phyloP scores from a whole-genome alignment of 257 asterid species.

The Penstemon barbatus region DNA sequence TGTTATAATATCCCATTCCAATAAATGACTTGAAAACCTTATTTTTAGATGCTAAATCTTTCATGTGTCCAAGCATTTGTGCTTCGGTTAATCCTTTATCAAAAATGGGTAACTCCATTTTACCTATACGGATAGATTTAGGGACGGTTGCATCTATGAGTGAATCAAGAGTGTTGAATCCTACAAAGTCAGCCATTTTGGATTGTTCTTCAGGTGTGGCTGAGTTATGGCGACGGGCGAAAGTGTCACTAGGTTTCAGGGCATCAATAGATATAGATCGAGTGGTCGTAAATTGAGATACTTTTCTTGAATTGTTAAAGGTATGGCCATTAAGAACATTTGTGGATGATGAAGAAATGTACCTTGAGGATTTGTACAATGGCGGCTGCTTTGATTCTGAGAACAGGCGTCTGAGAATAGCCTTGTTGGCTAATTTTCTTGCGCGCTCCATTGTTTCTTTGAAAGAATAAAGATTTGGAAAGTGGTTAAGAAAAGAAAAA shows the following conservation, averaged over 20 bases:
- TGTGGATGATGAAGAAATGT: conserved; percentile 65
- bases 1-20: conserved; percentile 94
- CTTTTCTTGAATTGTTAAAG: conserved; percentile 20
- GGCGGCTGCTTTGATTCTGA: conserved; percentile 56
- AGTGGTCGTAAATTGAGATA: conserved; percentile 25
- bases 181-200: conserved; percentile 74
- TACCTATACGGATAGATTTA: conserved; percentile 64
- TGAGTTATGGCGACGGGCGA: conserved; percentile 89
- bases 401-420: conserved; percentile 61
- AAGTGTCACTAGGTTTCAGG: conserved; percentile 76
- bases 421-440: conserved; percentile 64
- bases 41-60: conserved; percentile 68
- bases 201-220: conserved; percentile 89
- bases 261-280: conserved; percentile 78
- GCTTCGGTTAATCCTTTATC: conserved; percentile 84
- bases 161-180: conserved; percentile 54
- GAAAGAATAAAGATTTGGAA: neutral
- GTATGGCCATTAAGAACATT: conserved; percentile 27
- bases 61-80: conserved; percentile 87
- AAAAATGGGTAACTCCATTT: conserved; percentile 70
- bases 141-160: conserved; percentile 95
- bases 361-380: conserved; percentile 55
- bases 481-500: neutral
- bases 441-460: conserved; percentile 65
- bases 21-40: conserved; percentile 76